phyloP scores from a whole-genome alignment of 2,329 filamentous ascomycete species.

The Coniochaeta sp. region DNA sequence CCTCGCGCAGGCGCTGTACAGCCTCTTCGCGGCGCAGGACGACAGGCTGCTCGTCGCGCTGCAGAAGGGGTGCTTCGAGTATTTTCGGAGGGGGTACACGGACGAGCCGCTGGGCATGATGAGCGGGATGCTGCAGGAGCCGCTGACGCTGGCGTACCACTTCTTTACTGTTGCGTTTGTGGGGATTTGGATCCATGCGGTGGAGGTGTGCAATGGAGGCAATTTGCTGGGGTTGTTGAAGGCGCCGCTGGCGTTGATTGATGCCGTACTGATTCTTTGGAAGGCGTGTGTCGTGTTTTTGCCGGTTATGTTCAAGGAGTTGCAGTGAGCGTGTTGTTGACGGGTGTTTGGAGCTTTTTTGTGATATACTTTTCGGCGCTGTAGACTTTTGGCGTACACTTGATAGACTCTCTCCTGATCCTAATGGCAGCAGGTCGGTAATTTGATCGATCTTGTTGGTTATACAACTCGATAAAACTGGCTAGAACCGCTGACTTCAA shows the following conservation, averaged over 20 bases:
- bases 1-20: constrained; percentile 89
- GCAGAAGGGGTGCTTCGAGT: constrained; percentile 84
- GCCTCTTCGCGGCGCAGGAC: constrained; percentile 74
- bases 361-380: neutral
- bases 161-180: constrained; percentile 93
- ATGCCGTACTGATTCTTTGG: constrained; percentile 65
- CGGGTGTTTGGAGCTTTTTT: constrained; percentile 10
- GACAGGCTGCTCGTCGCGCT: constrained; percentile 70
- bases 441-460: no score
- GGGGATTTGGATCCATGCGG: constrained; percentile 62
- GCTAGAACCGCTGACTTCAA: no score
- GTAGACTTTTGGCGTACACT: neutral
- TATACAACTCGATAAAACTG: no score
- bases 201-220: constrained; percentile 32
- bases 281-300: constrained; percentile 78
- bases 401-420: neutral
- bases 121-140: constrained; percentile 71
- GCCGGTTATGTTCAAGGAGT: constrained; percentile 70
- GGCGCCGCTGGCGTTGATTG: constrained; percentile 57
- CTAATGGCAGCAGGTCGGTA: neutral
- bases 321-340: constrained; percentile 20
- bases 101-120: constrained; percentile 77
- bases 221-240: constrained; percentile 43
- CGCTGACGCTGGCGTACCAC: constrained; percentile 75
- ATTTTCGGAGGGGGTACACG: constrained; percentile 73